Evolutionary conservation across 495 filamentous ascomycete species (phyloP).

Genomic region (Daldinia childiae): DNA sequence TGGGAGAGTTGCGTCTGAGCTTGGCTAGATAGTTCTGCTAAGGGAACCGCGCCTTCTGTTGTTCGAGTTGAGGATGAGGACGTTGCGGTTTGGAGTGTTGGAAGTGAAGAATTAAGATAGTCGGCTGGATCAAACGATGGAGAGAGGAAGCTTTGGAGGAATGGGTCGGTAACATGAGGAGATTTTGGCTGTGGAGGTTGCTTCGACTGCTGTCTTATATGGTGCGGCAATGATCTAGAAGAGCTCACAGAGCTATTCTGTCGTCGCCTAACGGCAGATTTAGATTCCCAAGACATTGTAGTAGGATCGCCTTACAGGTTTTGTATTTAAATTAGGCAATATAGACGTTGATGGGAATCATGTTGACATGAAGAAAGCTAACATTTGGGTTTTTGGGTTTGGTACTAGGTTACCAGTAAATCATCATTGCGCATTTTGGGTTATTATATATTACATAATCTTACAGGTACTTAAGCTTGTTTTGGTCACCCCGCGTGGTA

Average conservation of each 20-base stretch:
- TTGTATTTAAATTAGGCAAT: background rate
- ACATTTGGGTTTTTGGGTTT: too few relatives aligned
- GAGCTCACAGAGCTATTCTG: conserved; percentile 49
- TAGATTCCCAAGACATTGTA: conserved; percentile 53
- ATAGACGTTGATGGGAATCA: background rate
- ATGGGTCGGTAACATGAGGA: conserved; percentile 67
- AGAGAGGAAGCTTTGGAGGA: conserved; percentile 72
- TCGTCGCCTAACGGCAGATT: conserved; percentile 46
- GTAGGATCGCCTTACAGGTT: background rate
- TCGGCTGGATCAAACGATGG: conserved; percentile 80
- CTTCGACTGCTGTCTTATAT: conserved; percentile 44
- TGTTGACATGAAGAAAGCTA: background rate
- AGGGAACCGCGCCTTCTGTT: conserved; percentile 63
- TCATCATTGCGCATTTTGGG: too few relatives aligned
- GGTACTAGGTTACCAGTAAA: too few relatives aligned
- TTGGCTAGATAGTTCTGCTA: conserved; percentile 80
- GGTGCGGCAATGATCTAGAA: conserved; percentile 34
- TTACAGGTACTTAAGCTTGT: background rate
- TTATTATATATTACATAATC: too few relatives aligned
- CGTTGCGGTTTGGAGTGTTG: conserved; percentile 62
- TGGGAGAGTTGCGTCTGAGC: conserved; percentile 86
- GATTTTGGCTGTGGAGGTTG: conserved; percentile 55
- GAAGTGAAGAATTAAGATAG: conserved; percentile 81
- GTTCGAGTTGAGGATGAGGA: conserved; percentile 20
- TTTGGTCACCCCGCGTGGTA: too few relatives aligned